Conservation (phyloP, 768 basidiomycete genomes). For the Lentinula aciculospora region DNA sequence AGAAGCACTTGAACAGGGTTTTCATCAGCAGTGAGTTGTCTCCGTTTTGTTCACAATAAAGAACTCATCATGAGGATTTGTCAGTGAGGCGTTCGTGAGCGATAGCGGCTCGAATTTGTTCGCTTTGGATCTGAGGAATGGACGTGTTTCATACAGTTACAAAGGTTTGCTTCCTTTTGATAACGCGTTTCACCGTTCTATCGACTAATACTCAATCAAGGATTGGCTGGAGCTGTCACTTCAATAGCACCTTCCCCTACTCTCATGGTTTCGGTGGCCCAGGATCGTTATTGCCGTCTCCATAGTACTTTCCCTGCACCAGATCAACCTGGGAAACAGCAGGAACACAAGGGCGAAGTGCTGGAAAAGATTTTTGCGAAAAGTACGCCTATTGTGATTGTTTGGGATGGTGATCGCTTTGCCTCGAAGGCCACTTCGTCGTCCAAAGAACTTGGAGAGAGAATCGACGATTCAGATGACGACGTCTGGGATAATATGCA, state of each 20-base stretch:
- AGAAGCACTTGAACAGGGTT: constrained; percentile 50
- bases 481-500: constrained; percentile 70
- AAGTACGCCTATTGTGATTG: constrained; percentile 52
- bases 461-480: constrained; percentile 38
- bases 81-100: constrained; percentile 64
- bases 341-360: constrained; percentile 53
- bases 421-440: constrained; percentile 6
- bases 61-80: not conserved
- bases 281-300: constrained; percentile 67
- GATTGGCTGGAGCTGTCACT: constrained; percentile 64
- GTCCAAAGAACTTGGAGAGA: constrained; percentile 11
- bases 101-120: constrained; percentile 62
- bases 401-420: constrained; percentile 44
- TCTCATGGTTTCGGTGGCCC: constrained; percentile 53
- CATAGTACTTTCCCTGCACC: constrained; percentile 59
- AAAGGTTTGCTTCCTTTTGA: constrained; percentile 44
- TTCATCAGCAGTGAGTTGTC: constrained; percentile 54
- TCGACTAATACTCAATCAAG: too few relatives aligned
- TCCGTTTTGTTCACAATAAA: not conserved
- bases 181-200: too few relatives aligned
- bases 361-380: constrained; percentile 62
- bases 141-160: constrained; percentile 58
- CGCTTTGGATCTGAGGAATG: constrained; percentile 66
- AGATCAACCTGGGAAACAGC: constrained; percentile 36
- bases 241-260: constrained; percentile 55